These are phyloP conservation scores for Diaporthe sp. DNA, from an alignment of 2,329 filamentous ascomycete species.

Conservation along the genomic window DNA sequence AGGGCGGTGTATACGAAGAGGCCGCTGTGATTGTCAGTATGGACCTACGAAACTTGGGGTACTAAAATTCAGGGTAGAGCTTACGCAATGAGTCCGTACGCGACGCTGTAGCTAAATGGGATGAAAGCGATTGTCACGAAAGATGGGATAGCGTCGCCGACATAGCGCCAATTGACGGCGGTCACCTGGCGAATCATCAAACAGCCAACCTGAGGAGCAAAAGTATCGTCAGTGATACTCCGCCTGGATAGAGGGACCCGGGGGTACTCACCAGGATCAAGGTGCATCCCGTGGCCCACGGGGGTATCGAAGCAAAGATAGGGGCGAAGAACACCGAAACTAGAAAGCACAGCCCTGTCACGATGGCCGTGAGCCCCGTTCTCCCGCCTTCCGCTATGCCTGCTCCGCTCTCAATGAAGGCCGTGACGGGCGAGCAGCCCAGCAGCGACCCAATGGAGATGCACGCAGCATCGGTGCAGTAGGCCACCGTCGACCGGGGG, in stretches of 20 bases:
- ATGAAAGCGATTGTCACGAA: slow-evolving; percentile 83
- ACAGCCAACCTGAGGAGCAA: slow-evolving; percentile 68
- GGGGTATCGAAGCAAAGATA: slow-evolving; percentile 90
- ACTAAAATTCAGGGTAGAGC: slow-evolving; percentile 46
- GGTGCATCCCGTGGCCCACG: slow-evolving; percentile 92
- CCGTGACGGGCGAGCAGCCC: slow-evolving; percentile 85
- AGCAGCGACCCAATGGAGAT: slow-evolving; percentile 82
- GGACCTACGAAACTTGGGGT: no score
- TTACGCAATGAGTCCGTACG: slow-evolving; percentile 81
- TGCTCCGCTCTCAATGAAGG: slow-evolving; percentile 90
- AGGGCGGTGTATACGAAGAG: slow-evolving; percentile 68
- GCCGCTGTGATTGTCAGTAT: slow-evolving; percentile 53
- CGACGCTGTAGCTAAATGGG: slow-evolving; percentile 84
- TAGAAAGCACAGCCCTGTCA: slow-evolving; percentile 86
- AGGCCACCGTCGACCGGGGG: slow-evolving; percentile 85
- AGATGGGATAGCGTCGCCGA: slow-evolving; percentile 81
- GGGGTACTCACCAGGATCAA: slow-evolving; percentile 70
- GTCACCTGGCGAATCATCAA: slow-evolving; percentile 84
- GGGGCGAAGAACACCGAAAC: slow-evolving; percentile 91
- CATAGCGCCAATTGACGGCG: slow-evolving; percentile 82
- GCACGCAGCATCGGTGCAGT: slow-evolving; percentile 78
- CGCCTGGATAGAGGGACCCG: background rate
- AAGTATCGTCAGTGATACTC: slow-evolving; percentile 30
- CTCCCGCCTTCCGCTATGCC: slow-evolving; percentile 90
- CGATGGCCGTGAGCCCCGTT: slow-evolving; percentile 86